A percentile compares a stretch with the other conserved stretches of the same genome.
phyloP scores from a whole-genome alignment of 805 yeast species.

The Nakazawaea populi region DNA sequence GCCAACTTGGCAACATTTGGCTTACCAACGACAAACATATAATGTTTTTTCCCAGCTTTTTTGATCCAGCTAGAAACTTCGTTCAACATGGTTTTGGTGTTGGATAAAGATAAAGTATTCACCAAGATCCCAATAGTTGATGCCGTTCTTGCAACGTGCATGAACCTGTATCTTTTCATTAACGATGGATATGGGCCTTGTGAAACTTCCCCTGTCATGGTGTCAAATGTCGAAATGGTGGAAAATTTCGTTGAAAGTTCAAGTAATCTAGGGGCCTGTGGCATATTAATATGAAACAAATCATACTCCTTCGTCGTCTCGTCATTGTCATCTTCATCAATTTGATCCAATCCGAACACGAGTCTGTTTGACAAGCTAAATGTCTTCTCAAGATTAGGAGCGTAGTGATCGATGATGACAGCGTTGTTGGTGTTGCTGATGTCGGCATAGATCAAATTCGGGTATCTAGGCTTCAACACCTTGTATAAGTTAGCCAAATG shows the following conservation, averaged over 20 bases:
- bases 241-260: conserved; percentile 68
- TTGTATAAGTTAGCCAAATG: conserved; percentile 35
- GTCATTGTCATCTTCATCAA: conserved; percentile 23
- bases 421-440: conserved; percentile 26
- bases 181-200: conserved; percentile 73
- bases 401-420: conserved; percentile 19
- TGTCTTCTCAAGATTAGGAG: not conserved
- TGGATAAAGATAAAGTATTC: conserved; percentile 78
- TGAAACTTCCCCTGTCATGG: conserved; percentile 24
- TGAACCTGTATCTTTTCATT: conserved; percentile 76
- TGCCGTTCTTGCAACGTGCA: conserved; percentile 87
- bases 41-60: conserved; percentile 83
- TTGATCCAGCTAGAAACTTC: conserved; percentile 55
- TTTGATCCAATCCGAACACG: conserved; percentile 20
- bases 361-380: conserved; percentile 20
- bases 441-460: conserved; percentile 31
- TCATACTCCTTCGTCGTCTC: conserved; percentile 37
- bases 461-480: conserved; percentile 24
- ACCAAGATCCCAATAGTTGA: conserved; percentile 89
- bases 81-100: conserved; percentile 64
- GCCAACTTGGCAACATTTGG: conserved; percentile 97
- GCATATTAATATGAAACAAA: conserved; percentile 65
- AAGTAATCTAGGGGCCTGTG: conserved; percentile 74
- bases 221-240: conserved; percentile 45
- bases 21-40: conserved; percentile 93